Conservation (phyloP, 2,329 filamentous ascomycete genomes). For the Verticillium dahliae region DNA sequence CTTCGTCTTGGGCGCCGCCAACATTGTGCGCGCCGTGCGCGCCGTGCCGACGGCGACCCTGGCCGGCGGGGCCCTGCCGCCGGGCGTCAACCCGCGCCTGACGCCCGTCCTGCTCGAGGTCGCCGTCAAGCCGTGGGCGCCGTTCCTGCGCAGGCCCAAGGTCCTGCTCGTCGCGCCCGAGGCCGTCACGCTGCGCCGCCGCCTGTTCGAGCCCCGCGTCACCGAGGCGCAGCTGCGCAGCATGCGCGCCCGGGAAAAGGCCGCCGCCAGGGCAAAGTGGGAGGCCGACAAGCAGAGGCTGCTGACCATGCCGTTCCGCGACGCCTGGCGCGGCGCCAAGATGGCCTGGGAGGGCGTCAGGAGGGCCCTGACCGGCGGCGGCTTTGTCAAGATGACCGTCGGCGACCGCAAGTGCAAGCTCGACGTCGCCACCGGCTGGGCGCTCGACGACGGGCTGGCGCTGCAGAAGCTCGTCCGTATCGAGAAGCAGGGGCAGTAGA, state of each 20-base stretch:
- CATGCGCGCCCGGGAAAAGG: slow-evolving; percentile 27
- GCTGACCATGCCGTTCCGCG: slow-evolving; percentile 51
- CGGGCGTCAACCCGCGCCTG: slow-evolving; percentile 7
- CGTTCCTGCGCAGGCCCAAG: slow-evolving; percentile 35
- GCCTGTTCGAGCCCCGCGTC: slow-evolving; percentile 20
- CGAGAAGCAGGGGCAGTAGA: slow-evolving; percentile 1
- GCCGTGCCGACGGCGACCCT: slow-evolving; percentile 35
- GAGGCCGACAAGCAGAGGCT: slow-evolving; percentile 50
- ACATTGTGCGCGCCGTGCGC: slow-evolving; percentile 52
- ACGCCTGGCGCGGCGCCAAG: slow-evolving; percentile 33
- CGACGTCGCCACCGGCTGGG: slow-evolving; percentile 50
- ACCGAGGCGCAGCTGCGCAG: slow-evolving; percentile 18
- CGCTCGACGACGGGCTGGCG: slow-evolving; percentile 51
- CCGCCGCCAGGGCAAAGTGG: slow-evolving; percentile 27
- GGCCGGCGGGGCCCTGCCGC: slow-evolving; percentile 1
- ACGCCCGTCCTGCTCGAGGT: slow-evolving; percentile 44
- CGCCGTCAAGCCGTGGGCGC: slow-evolving; percentile 41
- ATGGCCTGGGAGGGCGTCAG: slow-evolving; percentile 37
- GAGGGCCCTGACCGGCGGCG: slow-evolving; percentile 48
- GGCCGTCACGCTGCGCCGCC: slow-evolving; percentile 27
- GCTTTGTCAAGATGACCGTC: slow-evolving; percentile 45
- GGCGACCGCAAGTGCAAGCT: slow-evolving; percentile 47
- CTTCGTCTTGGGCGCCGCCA: slow-evolving; percentile 50
- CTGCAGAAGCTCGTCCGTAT: slow-evolving; percentile 47
- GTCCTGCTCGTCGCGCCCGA: slow-evolving; percentile 30